Percentiles rank a stretch among this genome's conserved stretches.
Evolutionary conservation across 768 basidiomycete species (phyloP).

Genomic region (Cystofilobasidium macerans): DNA sequence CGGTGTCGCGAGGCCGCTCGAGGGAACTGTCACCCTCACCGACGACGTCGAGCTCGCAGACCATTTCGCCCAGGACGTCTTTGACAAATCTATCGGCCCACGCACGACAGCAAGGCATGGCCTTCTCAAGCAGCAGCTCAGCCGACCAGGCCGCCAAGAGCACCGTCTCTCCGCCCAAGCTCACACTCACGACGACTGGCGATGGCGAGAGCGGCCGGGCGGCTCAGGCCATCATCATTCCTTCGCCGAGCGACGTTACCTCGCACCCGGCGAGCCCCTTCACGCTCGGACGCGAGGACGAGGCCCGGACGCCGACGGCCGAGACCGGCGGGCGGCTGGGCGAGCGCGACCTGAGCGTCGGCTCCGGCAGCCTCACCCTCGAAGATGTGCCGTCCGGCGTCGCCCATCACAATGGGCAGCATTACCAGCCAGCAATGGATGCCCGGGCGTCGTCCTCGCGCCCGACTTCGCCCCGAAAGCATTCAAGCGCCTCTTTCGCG

Average conservation of each 20-base stretch:
- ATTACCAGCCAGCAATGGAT: too few species aligned
- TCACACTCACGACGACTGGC: slow-evolving; percentile 13
- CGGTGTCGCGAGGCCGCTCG: not conserved
- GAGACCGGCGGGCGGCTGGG: not conserved
- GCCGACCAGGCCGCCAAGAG: not conserved
- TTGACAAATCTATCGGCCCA: slow-evolving; percentile 3
- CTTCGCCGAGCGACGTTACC: not conserved
- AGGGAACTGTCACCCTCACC: slow-evolving; percentile 13
- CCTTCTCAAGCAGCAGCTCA: not conserved
- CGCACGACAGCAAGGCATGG: not conserved
- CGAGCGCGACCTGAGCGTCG: not conserved
- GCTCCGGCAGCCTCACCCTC: slow-evolving; percentile 2
- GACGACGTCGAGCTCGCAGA: not conserved
- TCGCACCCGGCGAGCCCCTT: too few species aligned
- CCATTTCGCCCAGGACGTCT: slow-evolving; percentile 13
- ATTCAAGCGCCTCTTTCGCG: not conserved
- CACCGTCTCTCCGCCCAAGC: slow-evolving; percentile 15
- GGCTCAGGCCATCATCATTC: slow-evolving; percentile 8
- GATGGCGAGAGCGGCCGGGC: not conserved
- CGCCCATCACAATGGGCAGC: not conserved
- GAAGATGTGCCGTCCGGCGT: slow-evolving; percentile 9
- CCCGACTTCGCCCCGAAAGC: not conserved
- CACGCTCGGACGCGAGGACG: not conserved
- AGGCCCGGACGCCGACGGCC: slow-evolving; percentile 9
- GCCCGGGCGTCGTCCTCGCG: not conserved